Conservation (phyloP, 805 yeast genomes). For the Vanderwaltozyma verrucispora region DNA sequence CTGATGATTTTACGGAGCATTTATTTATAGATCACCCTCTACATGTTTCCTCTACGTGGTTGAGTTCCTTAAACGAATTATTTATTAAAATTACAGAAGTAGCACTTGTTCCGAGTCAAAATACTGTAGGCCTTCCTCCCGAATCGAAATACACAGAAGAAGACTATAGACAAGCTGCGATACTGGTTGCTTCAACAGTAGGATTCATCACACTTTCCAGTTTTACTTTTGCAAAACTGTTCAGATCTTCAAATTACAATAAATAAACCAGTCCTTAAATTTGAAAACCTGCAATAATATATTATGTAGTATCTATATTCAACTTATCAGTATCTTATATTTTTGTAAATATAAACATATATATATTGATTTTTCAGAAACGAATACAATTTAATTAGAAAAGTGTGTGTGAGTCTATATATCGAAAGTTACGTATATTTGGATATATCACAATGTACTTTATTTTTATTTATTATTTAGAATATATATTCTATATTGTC, state of each 20-base stretch:
- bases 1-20: slow-evolving; percentile 71
- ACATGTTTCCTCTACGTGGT: slow-evolving; percentile 87
- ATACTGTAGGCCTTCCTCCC: slow-evolving; percentile 70
- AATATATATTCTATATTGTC: no score
- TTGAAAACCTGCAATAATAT: not conserved
- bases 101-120: slow-evolving; percentile 64
- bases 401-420: no score
- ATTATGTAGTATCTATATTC: no score
- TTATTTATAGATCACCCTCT: slow-evolving; percentile 68
- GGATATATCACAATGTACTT: no score
- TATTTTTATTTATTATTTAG: no score
- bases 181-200: slow-evolving; percentile 60
- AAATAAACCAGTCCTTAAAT: not conserved
- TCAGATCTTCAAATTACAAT: slow-evolving; percentile 5
- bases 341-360: no score
- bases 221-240: slow-evolving; percentile 48
- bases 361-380: no score
- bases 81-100: slow-evolving; percentile 84
- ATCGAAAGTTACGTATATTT: no score
- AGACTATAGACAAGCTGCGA: slow-evolving; percentile 38
- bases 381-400: no score
- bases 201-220: slow-evolving; percentile 55
- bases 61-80: slow-evolving; percentile 72
- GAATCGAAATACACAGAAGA: slow-evolving; percentile 42
- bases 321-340: no score